A percentile compares a stretch with the other conserved stretches of the same genome.
These are phyloP conservation scores for Quillaja saponaria DNA, from an alignment of 306 rosid species.

Conservation along the genomic window DNA sequence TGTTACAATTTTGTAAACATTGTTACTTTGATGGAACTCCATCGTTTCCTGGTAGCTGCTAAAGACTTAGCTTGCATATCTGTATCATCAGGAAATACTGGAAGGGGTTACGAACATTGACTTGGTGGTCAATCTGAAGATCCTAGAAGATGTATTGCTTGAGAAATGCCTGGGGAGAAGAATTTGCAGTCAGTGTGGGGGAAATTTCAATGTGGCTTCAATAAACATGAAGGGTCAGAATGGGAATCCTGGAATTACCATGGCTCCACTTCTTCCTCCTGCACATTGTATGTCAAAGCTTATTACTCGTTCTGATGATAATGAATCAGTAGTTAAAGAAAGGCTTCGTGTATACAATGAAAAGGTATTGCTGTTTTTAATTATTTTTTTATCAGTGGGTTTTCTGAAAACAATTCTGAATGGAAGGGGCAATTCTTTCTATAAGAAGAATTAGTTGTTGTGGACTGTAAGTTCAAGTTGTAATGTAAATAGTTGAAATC, in stretches of 20 bases:
- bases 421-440: too few species aligned
- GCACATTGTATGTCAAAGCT: slow-evolving; percentile 80
- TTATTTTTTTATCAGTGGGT: slow-evolving; percentile 8
- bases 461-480: too few species aligned
- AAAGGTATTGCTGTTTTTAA: slow-evolving; percentile 52
- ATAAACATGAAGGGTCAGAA: slow-evolving; percentile 69
- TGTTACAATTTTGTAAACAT: not conserved
- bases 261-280: slow-evolving; percentile 98
- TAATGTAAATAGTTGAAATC: slow-evolving; percentile 7
- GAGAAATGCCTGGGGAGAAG: slow-evolving; percentile 96
- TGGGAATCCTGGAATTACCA: slow-evolving; percentile 69
- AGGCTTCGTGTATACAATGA: slow-evolving; percentile 80
- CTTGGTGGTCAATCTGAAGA: slow-evolving; percentile 85
- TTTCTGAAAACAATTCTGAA: not conserved
- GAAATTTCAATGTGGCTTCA: slow-evolving; percentile 79
- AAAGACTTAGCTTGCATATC: slow-evolving; percentile 13
- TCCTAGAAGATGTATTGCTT: slow-evolving; percentile 81
- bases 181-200: slow-evolving; percentile 79
- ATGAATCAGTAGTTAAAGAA: slow-evolving; percentile 71
- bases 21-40: not conserved
- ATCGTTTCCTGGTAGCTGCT: slow-evolving; percentile 5
- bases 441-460: not conserved
- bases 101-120: slow-evolving; percentile 86
- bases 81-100: slow-evolving; percentile 68
- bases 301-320: slow-evolving; percentile 78